Evolutionary conservation across 164 flowering plant species (phyloP).

Genomic region (Magnolia sinica): DNA sequence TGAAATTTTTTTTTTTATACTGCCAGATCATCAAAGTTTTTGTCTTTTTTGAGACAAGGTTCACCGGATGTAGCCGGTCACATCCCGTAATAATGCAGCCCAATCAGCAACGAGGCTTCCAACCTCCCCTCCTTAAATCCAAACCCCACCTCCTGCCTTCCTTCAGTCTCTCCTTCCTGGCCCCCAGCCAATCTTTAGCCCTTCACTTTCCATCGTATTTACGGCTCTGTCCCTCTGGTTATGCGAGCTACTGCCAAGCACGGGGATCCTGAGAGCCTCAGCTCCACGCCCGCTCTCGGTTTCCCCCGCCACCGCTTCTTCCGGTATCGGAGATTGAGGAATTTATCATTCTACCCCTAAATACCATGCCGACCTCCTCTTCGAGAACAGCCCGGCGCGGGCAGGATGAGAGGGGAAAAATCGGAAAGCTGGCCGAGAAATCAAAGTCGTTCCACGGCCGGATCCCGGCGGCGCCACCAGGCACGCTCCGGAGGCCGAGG

Average conservation of each 20-base stretch:
- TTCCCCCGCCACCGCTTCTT: conserved; percentile 53
- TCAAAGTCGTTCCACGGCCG: conserved; percentile 69
- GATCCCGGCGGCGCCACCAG: conserved; percentile 8
- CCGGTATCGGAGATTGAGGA: conserved; percentile 62
- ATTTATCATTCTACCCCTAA: neutral
- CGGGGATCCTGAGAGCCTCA: conserved; percentile 45
- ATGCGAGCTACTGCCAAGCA: conserved; percentile 32
- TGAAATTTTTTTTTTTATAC: too few species aligned
- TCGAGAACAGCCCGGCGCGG: conserved; percentile 22
- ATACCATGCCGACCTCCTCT: conserved; percentile 11
- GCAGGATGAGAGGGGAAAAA: conserved; percentile 37
- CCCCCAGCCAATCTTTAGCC: neutral
- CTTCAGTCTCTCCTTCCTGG: neutral
- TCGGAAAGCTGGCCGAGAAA: conserved; percentile 41
- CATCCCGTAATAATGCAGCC: neutral
- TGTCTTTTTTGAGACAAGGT: neutral
- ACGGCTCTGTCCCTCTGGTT: conserved; percentile 24
- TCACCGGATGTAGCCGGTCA: conserved; percentile 14
- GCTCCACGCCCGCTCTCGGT: conserved; percentile 52
- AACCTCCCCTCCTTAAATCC: neutral
- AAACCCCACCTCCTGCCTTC: neutral
- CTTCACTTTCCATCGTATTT: conserved; percentile 4
- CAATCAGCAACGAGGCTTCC: conserved; percentile 1
- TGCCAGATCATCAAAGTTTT: too few species aligned
- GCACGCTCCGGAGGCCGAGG: conserved; percentile 49